phyloP scores from a whole-genome alignment of 2,329 filamentous ascomycete species.

The Herpotrichia juniperi region DNA sequence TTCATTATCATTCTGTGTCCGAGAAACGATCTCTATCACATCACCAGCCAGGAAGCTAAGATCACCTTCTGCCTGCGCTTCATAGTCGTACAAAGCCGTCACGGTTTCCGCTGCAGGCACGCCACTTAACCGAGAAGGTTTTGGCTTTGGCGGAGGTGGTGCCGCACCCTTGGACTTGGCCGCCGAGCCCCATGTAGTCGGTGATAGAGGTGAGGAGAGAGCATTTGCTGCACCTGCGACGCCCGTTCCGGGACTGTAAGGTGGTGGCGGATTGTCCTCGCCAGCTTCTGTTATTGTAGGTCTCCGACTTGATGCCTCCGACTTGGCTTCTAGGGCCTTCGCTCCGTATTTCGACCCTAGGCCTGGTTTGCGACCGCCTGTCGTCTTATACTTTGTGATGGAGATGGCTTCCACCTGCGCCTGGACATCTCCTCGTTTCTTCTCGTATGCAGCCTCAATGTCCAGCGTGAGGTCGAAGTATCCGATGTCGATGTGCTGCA shows the following conservation, averaged over 20 bases:
- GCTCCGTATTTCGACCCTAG: conserved; percentile 45
- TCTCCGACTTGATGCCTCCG: conserved; percentile 26
- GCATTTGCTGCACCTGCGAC: conserved; percentile 26
- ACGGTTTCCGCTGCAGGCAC: conserved; percentile 74
- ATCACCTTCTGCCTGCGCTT: conserved; percentile 93
- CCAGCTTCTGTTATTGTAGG: conserved; percentile 34
- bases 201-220: conserved; percentile 37
- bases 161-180: conserved; percentile 57
- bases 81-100: conserved; percentile 94
- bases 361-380: conserved; percentile 63
- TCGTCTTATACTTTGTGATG: conserved; percentile 92
- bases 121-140: conserved; percentile 75
- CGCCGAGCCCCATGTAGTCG: conserved; percentile 49
- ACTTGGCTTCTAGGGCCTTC: conserved; percentile 47
- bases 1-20: conserved; percentile 91
- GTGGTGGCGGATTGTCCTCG: conserved; percentile 46
- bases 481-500: conserved; percentile 96
- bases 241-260: conserved; percentile 47
- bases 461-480: conserved; percentile 94
- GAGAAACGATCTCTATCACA: conserved; percentile 82
- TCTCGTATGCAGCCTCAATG: conserved; percentile 87
- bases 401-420: conserved; percentile 81
- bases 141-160: conserved; percentile 58
- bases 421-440: conserved; percentile 87
- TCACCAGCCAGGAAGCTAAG: conserved; percentile 89